Conservation (phyloP, 208 protist genomes). For the Trypanosoma avium region DNA sequence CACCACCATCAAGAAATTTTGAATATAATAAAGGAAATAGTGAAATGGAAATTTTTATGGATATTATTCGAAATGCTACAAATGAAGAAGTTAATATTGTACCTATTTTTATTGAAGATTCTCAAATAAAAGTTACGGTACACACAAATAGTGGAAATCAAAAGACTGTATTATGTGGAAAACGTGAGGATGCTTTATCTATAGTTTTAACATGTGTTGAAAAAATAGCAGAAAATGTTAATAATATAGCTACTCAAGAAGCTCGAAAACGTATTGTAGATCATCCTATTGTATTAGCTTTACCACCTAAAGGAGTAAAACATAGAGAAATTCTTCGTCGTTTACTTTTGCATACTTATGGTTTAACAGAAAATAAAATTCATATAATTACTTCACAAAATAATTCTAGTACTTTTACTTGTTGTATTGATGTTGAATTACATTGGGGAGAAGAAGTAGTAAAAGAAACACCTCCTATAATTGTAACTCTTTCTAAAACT, state of each 20-base stretch:
- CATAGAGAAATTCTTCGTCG: conserved; percentile 49
- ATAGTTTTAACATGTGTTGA: conserved; percentile 34
- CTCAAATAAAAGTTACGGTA: conserved; percentile 10
- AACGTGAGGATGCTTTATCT: conserved; percentile 24
- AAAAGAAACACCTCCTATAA: neutral
- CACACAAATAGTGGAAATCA: conserved; percentile 6
- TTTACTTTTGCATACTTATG: conserved; percentile 65
- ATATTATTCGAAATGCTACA: conserved; percentile 21
- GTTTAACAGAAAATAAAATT: conserved; percentile 40
- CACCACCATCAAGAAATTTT: conserved; percentile 17
- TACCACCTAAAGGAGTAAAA: conserved; percentile 40
- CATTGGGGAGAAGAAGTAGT: neutral
- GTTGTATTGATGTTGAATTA: conserved; percentile 26
- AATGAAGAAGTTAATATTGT: conserved; percentile 14
- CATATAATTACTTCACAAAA: conserved; percentile 13
- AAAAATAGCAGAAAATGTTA: conserved; percentile 29
- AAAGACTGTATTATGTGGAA: conserved; percentile 13
- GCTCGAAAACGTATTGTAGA: conserved; percentile 26
- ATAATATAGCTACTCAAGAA: conserved; percentile 22
- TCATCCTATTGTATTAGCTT: conserved; percentile 47
- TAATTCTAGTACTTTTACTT: conserved; percentile 24
- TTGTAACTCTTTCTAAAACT: conserved; percentile 30
- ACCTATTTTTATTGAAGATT: conserved; percentile 9
- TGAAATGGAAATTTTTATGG: conserved; percentile 26
- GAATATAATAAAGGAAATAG: conserved; percentile 11